A percentile compares a stretch with the other conserved stretches of the same genome.
phyloP scores from a whole-genome alignment of 495 filamentous ascomycete species.

The Xylaria cubensis region DNA sequence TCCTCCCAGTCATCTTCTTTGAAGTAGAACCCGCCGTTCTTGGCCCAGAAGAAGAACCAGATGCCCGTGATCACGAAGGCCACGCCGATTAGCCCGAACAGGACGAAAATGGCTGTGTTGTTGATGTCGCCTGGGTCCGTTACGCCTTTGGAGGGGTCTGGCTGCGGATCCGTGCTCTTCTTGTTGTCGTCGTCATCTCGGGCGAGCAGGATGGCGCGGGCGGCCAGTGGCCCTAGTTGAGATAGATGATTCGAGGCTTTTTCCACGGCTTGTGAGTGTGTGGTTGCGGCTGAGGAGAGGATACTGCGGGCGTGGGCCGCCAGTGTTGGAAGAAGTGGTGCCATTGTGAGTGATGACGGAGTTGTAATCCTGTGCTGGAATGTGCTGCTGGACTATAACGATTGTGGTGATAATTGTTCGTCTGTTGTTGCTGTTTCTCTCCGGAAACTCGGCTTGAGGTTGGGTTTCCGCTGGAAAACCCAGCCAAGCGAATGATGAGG shows the following conservation, averaged over 20 bases:
- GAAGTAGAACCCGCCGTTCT: slow-evolving; percentile 92
- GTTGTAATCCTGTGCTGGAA: neutral
- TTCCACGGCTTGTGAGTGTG: slow-evolving; percentile 22
- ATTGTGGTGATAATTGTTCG: neutral
- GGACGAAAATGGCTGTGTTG: slow-evolving; percentile 79
- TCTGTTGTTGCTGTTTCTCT: slow-evolving; percentile 18
- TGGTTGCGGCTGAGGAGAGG: slow-evolving; percentile 31
- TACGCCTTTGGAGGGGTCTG: slow-evolving; percentile 56
- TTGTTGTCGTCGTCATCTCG: slow-evolving; percentile 36
- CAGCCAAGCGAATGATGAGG: slow-evolving; percentile 31
- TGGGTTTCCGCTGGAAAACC: slow-evolving; percentile 34
- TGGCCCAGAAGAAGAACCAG: slow-evolving; percentile 99
- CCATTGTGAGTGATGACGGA: slow-evolving; percentile 29
- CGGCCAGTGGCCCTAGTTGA: slow-evolving; percentile 50
- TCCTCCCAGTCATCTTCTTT: slow-evolving; percentile 91
- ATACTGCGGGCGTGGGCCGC: slow-evolving; percentile 39
- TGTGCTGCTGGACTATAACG: neutral
- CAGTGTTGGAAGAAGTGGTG: slow-evolving; percentile 36
- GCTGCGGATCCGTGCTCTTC: slow-evolving; percentile 9
- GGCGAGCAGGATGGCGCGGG: slow-evolving; percentile 45
- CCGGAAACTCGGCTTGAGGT: slow-evolving; percentile 6
- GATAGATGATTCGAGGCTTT: slow-evolving; percentile 23
- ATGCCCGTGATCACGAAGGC: slow-evolving; percentile 77
- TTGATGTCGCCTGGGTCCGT: slow-evolving; percentile 74
- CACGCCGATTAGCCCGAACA: slow-evolving; percentile 85